Evolutionary conservation across 2,329 filamentous ascomycete genomes (phyloP).

Genomic region (Cladophialophora psammophila): DNA sequence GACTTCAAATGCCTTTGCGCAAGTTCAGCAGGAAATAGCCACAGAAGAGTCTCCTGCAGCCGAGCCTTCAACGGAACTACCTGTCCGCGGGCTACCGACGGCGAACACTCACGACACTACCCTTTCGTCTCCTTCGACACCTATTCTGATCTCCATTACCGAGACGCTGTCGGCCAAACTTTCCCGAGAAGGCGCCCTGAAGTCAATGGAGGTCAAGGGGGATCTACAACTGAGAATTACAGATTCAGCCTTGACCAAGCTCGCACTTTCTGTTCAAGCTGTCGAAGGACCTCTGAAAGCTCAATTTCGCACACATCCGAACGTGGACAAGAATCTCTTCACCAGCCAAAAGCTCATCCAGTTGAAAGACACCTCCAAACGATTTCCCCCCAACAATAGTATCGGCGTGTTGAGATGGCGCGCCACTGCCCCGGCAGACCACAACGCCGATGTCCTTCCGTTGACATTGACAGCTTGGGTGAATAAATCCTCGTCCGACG

Average conservation of each 20-base stretch:
- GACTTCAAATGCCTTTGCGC: constrained; percentile 95
- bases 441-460: constrained; percentile 77
- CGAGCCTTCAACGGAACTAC: constrained; percentile 53
- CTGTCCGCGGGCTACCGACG: constrained; percentile 59
- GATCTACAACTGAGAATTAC: constrained; percentile 90
- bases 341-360: constrained; percentile 83
- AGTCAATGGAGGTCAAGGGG: constrained; percentile 86
- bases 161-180: constrained; percentile 91
- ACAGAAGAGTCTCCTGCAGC: constrained; percentile 61
- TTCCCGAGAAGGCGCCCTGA: constrained; percentile 84
- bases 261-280: constrained; percentile 82
- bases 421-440: constrained; percentile 77
- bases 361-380: constrained; percentile 83
- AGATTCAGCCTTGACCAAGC: constrained; percentile 86
- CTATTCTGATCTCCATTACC: constrained; percentile 84
- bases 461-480: constrained; percentile 99
- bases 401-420: constrained; percentile 95
- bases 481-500: constrained; percentile 74
- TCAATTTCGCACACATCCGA: constrained; percentile 94
- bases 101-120: constrained; percentile 51
- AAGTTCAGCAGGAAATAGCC: constrained; percentile 90
- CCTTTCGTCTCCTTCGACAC: constrained; percentile 74
- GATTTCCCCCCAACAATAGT: constrained; percentile 92
- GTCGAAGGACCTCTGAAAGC: constrained; percentile 69
- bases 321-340: constrained; percentile 90